These are phyloP conservation scores for Globisporangium emineosum DNA, from an alignment of 352 stramenopile species.

Conservation along the genomic window DNA sequence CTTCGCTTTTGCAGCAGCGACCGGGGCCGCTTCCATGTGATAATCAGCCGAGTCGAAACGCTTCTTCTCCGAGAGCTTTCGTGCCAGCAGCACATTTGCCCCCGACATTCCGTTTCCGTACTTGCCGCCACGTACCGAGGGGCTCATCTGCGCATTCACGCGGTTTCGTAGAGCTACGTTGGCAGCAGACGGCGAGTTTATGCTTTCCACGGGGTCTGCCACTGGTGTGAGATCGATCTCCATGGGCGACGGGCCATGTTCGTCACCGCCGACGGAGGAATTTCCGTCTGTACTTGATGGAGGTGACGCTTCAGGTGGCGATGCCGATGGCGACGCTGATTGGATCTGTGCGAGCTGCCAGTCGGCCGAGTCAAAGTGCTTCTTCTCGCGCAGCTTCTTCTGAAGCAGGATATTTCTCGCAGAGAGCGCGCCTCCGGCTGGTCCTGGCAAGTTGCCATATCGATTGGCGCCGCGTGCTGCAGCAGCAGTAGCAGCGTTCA, in stretches of 20 bases:
- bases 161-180: constrained; percentile 19
- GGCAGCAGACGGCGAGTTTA: constrained; percentile 52
- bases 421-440: constrained; percentile 32
- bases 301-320: neutral
- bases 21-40: constrained; percentile 21
- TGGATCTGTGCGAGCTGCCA: constrained; percentile 53
- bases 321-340: constrained; percentile 9
- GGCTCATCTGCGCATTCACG: constrained; percentile 54
- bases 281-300: constrained; percentile 17
- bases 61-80: constrained; percentile 36
- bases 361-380: constrained; percentile 74
- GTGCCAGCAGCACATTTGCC: constrained; percentile 31
- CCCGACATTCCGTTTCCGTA: constrained; percentile 35
- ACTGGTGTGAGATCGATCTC: constrained; percentile 28
- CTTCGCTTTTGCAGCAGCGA: neutral
- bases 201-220: constrained; percentile 12
- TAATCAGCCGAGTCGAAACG: constrained; percentile 38
- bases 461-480: constrained; percentile 9
- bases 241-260: constrained; percentile 21
- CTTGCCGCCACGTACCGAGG: constrained; percentile 36
- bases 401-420: constrained; percentile 70
- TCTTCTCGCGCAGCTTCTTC: constrained; percentile 67
- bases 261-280: constrained; percentile 4
- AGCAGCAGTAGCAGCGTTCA: neutral
- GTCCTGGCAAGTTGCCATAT: constrained; percentile 23